These are phyloP conservation scores for Colletotrichum lini DNA, from an alignment of 2,329 filamentous ascomycete genomes.

Conservation along the genomic window DNA sequence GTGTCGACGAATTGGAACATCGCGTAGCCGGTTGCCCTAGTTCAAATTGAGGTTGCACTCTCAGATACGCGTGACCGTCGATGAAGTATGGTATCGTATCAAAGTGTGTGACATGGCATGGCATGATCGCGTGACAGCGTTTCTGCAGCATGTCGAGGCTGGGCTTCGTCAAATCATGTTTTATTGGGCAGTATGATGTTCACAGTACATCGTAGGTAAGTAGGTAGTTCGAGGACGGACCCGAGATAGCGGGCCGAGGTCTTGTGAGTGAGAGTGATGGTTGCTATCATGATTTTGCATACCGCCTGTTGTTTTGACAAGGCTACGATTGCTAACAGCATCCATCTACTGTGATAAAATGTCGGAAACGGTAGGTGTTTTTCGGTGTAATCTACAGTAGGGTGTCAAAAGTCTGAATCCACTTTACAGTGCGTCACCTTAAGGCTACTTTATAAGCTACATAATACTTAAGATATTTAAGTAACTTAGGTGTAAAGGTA, in stretches of 20 bases:
- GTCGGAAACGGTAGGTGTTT: too few relatives aligned
- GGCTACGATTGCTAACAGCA: slow-evolving; percentile 6
- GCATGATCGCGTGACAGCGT: slow-evolving; percentile 12
- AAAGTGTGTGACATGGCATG: slow-evolving; percentile 25
- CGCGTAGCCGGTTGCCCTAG: slow-evolving; percentile 15
- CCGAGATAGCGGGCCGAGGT: slow-evolving; percentile 15
- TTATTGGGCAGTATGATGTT: not conserved
- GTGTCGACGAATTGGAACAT: slow-evolving; percentile 33
- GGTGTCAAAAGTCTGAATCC: too few relatives aligned
- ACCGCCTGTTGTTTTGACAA: not conserved
- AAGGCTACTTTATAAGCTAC: too few relatives aligned
- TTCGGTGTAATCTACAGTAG: too few relatives aligned
- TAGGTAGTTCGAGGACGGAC: not conserved
- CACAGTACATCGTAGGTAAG: too few relatives aligned
- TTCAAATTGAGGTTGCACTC: slow-evolving; percentile 28
- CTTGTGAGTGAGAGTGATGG: not conserved
- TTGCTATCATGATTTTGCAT: slow-evolving; percentile 26
- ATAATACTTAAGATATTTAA: too few relatives aligned
- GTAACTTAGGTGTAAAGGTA: too few relatives aligned
- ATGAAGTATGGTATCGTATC: slow-evolving; percentile 25
- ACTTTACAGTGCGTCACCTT: too few relatives aligned
- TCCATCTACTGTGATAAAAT: not conserved
- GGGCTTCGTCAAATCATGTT: not conserved
- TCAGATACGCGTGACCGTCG: slow-evolving; percentile 37
- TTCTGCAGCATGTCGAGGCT: not conserved